A percentile compares a stretch with the other conserved stretches of the same genome.
phyloP scores from a whole-genome alignment of 2,329 filamentous ascomycete genomes.

The Pochonia chlamydosporia region DNA sequence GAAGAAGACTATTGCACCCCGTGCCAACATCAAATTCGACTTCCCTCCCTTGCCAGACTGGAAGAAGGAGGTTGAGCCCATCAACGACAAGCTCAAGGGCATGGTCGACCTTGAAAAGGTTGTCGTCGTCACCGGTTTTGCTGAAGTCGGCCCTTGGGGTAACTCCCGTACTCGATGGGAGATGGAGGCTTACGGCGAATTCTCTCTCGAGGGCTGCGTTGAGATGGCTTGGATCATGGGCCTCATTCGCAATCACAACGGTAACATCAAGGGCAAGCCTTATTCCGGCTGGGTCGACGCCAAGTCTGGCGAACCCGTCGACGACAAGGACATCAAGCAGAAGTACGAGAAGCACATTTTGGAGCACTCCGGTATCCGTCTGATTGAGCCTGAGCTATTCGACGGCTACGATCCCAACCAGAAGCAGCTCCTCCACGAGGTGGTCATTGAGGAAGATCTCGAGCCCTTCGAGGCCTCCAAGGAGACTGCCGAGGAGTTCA shows the following conservation, averaged over 20 bases:
- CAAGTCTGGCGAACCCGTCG: slow-evolving; percentile 91
- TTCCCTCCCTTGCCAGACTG: slow-evolving; percentile 89
- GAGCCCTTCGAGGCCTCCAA: slow-evolving; percentile 97
- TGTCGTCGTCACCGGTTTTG: slow-evolving; percentile 93
- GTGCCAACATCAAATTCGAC: slow-evolving; percentile 96
- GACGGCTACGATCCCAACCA: slow-evolving; percentile 95
- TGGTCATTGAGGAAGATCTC: slow-evolving; percentile 94
- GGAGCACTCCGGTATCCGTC: slow-evolving; percentile 92
- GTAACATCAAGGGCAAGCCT: slow-evolving; percentile 87
- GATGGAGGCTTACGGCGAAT: slow-evolving; percentile 96
- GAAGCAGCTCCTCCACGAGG: slow-evolving; percentile 97
- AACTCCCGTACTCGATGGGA: slow-evolving; percentile 98
- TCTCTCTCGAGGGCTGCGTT: slow-evolving; percentile 94
- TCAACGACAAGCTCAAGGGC: slow-evolving; percentile 83
- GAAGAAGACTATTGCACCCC: slow-evolving; percentile 86
- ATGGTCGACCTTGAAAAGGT: slow-evolving; percentile 99
- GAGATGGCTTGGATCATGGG: slow-evolving; percentile 99
- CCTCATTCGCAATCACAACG: slow-evolving; percentile 97
- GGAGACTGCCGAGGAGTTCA: slow-evolving; percentile 96
- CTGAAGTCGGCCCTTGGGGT: slow-evolving; percentile 95
- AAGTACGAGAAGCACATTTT: slow-evolving; percentile 98
- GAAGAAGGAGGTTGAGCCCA: slow-evolving; percentile 82
- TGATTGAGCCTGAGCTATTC: slow-evolving; percentile 97
- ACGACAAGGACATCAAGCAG: slow-evolving; percentile 94
- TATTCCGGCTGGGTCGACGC: slow-evolving; percentile 96